phyloP scores from a whole-genome alignment of 352 stramenopile species.

The Phytopythium oedochilum region DNA sequence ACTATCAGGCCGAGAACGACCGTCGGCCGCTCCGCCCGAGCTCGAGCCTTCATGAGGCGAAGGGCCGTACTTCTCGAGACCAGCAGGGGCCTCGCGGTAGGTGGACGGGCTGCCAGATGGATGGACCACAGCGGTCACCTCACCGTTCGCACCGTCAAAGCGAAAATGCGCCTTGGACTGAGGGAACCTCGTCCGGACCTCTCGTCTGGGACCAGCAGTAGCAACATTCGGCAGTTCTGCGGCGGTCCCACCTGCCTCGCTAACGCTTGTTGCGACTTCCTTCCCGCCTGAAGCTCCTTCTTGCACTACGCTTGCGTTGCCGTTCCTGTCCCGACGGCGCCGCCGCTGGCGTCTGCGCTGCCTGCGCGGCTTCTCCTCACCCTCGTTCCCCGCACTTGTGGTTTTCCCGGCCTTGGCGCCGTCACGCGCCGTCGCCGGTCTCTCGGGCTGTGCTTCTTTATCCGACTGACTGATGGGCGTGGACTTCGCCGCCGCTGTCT shows the following conservation, averaged over 20 bases:
- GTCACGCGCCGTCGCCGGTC: neutral
- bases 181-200: conserved; percentile 8
- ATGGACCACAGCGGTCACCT: conserved; percentile 7
- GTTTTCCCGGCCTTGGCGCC: neutral
- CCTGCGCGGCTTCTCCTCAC: neutral
- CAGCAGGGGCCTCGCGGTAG: neutral
- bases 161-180: conserved; percentile 27
- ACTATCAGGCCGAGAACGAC: neutral
- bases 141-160: conserved; percentile 29
- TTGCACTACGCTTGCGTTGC: neutral
- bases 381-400: neutral
- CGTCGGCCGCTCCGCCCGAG: neutral
- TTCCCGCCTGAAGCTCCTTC: neutral
- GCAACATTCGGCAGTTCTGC: neutral
- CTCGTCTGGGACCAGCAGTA: neutral
- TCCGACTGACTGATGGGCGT: neutral
- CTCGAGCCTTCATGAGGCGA: neutral
- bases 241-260: neutral
- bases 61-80: conserved; percentile 62
- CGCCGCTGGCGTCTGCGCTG: neutral
- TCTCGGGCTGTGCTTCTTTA: neutral
- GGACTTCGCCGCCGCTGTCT: neutral
- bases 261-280: neutral
- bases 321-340: neutral
- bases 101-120: neutral